Evolutionary conservation across 2,329 filamentous ascomycete genomes (phyloP), one percentile per base, ranked within the genome.

Genomic region (Sphaceloma murrayae): DNA sequence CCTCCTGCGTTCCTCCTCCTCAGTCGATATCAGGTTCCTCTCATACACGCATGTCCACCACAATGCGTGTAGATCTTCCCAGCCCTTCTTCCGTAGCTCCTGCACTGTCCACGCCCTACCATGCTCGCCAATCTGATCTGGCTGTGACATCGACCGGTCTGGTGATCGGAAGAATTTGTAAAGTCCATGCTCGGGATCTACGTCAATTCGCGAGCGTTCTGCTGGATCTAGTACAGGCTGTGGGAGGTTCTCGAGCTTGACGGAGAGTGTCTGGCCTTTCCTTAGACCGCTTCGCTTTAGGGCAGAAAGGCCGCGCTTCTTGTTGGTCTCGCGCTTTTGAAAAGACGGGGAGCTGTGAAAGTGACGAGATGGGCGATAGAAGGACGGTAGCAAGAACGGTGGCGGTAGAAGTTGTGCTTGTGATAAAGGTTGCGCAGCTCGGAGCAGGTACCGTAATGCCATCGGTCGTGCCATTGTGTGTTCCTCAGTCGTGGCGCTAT

Each of bases 1-100:
- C 53, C 82, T 74, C 21, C 68, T 58, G 55, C 85, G 73, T 68
- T 94, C 86, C 46, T 72, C 63, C 43, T 72, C 71, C 53, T 82
- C 79, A 21, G 93, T 96, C n/a, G 78, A 73, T 54, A 96, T 77
- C 53, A 85, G 77, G 66, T 98, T 98, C 56, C 84, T 73, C 68
- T 98, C 91, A 67, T 85, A 87, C 48, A 82, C 75, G 61, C 91
- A 96, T 45, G 87, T 76, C 86, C 88, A 98, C 87, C 89, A 98
- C 58, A 98, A 72, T 49, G 73, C 70, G 64, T 96, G 88, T 55
- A 98, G 67, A 62, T 96, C 88, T 49, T 94, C 85, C 85, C 87
- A 98, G 51, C 82, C 86, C 67, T 95, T 95, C 51, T 75, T 72
- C 51, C 88, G 76, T 57, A 98, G 70, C 68, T 98, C 91, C 65